Evolutionary conservation across 2,329 filamentous ascomycete genomes (phyloP), one percentile per base, ranked within the genome.

Genomic region (Pleurostoma richardsiae): DNA sequence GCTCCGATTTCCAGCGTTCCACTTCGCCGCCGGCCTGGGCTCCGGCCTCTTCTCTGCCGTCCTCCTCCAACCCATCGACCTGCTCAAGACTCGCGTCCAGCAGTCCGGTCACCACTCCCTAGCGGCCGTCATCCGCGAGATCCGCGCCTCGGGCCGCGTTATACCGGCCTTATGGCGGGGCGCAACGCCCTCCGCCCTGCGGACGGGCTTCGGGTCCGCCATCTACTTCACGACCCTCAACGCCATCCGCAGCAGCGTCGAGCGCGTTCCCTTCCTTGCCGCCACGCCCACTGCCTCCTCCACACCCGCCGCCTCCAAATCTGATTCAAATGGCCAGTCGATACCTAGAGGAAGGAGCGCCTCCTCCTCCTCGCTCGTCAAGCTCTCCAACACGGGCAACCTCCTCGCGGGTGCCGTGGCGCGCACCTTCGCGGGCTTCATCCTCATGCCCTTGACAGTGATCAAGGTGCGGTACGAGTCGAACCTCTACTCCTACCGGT

Each of bases 391-490:
- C 61, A 80, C 85, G 4, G 88, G 86, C 43, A 99, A 99, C 60
- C 76, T 99, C 26, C 71, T 87, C 10, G 90, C 92, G 0, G 94
- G 94, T 7, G 90, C 91, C 5, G 74, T 83, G 19, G 91, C 94
- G 28, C 80, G 94, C 45, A 90, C 90, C 2, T 84, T 87, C 44
- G 92, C 92, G 0, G 94, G 94, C 36, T 88, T 96, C 60, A 71
- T 95, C 41, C 82, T 97, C 69, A 97, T 96, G 88, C 94, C 94
- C 2, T 81, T 97, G 50, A 99, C 94, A 2, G 86, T 99, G 40
- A 85, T 99, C 59, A 99, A 99, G 63, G 94, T 97, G 40, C 88
- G 94, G 40, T 97, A 95, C 62, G 94, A 99, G 66, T 92, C 86
- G 29, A 90, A 79, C 51, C 72, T 92, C 40, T 99, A 96, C 70